Base-by-base conservation (phyloP, 257 asterid species). In the Handroanthus guayacan region DNA sequence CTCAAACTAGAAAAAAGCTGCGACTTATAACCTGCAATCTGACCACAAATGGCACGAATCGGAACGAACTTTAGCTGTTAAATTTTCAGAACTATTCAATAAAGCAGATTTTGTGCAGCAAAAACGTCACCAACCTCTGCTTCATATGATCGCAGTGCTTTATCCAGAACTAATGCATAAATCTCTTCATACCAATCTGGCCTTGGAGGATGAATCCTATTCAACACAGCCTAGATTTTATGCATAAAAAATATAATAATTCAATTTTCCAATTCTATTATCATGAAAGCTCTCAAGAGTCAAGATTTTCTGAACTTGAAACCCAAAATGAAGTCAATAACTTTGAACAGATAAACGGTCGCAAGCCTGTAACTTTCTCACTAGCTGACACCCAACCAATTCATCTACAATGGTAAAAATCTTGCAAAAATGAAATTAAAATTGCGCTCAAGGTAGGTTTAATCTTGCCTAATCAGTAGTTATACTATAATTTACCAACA, bases 101-200 rank as follows among this genome's bases (percentile, higher is more conserved):
- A n/a, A 47, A 43, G 66, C 34, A 4, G 36, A 65, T 18, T 3
- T 12, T 50, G 4, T 20, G 47, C 39, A 60, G 3, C 7, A 3
- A 20, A 45, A 16, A 14, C 12, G 39, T 1, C 78, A 76, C 88
- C 66, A 80, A 94, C 97, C 97, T 90, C 99, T 31, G 86, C 85
- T 79, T 95, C 98, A 3, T 95, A 95, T 77, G 92, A 45, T 79
- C 75, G 83, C 82, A 63, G 90, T 58, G 80, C 3, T 70, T 78
- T 89, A 82, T 89, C 83, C 90, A 90, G 64, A 16, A 85, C 90
- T 7, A 61, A 82, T 18, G 97, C 97, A 75, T 84, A 92, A 2
- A 92, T 70, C 89, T 92, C 97, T 88, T 92, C 97, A n/a, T 92
- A 92, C 97, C 99, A 94, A 80, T 85, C 99, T 13, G 95, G 90